Base-by-base conservation (phyloP, 1,284 basidiomycete species). In the Irpex sp. region DNA sequence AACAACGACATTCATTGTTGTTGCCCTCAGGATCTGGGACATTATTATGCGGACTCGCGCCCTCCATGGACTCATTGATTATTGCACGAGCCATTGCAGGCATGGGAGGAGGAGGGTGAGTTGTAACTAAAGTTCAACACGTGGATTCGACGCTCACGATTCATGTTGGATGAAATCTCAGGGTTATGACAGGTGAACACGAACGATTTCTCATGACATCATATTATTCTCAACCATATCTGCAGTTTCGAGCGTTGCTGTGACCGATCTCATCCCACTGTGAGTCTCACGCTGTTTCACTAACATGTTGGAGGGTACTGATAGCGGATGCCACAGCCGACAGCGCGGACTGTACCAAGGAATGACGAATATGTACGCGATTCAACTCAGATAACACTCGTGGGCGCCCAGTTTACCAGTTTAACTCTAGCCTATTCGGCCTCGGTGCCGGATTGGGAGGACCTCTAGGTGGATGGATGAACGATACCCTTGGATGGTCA, bases 291-390 rank as follows among this genome's bases (percentile, higher is more conserved):
- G 19, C 5, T 58, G 56, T 61, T 36, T 33, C 58, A 37, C 59
- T 46, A 3, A 46, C 31, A 46, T 53, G 2, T 26, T 36, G 53
- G 33, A 36, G 13, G 13, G 59, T 55, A 7, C 63, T 65, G 69
- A 61, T 55, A 17, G 70, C 64, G 7, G 13, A 55, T 55, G 13
- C 60, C 39, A 26, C 43, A 63, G 93, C 69, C 90, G 91, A 71
- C 88, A 93, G 65, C 84, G 94, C 66, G 94, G 94, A 3, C 77
- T 96, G 43, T 95, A 94, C 73, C 94, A 96, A 76, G 94, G 94
- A 61, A 83, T 93, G 80, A 88, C 89, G 33, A 95, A 95, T 72
- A 87, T 95, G 91, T 89, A 79, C 72, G 81, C 76, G 69, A 37
- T 46, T 59, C 57, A 58, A 36, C 46, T 66, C 33, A 13, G 33